Base-by-base conservation (phyloP, 2,329 filamentous ascomycete genomes). In the Fusarium sp. region DNA sequence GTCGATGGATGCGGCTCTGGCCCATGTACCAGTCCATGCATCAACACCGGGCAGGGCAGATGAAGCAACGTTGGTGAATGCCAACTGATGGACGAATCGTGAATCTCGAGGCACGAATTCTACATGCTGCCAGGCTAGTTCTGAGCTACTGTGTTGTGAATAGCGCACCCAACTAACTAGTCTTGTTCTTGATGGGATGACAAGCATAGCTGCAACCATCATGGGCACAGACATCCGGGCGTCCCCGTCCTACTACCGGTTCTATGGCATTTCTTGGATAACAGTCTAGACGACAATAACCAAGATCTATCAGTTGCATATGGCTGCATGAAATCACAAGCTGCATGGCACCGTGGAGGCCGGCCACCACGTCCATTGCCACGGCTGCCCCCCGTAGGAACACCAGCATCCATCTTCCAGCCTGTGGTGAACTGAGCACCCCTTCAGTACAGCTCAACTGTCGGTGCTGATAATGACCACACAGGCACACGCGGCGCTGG, bases 311-410 rank as follows among this genome's bases (percentile, higher is more conserved):
- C 36, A 17, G 29, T 63, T 59, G 39, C 52, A 52, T 42, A 27
- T 45, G 8, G 45, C 65, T 70, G 67, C 67, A 68, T 59, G 63
- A 66, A 69, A 69, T 68, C 53, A 57, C 48, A 61, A 60, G 62
- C 41, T 68, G 65, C 65, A 68, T 70, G 59, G 44, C 58, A 59
- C 61, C 58, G 53, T 54, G 17, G 43, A 49, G 25, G 37, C 38
- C 38, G 55, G 48, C 56, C 38, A 43, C 50, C 51, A n/a, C n/a
- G n/a, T 55, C 39, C 46, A 65, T 65, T 32, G 42, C 32, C 31
- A 45, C 42, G 41, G 23, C 47, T 48, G 32, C 51, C 51, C 52
- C 60, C 49, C 32, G 14, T 17, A 37, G 9, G 35, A 29, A 51
- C 45, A 15, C 47, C 36, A 39, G n/a, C 33, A 37, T 41, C 27